Conservation (phyloP, 805 yeast genomes). For the Zygotorulaspora chibaensis region DNA sequence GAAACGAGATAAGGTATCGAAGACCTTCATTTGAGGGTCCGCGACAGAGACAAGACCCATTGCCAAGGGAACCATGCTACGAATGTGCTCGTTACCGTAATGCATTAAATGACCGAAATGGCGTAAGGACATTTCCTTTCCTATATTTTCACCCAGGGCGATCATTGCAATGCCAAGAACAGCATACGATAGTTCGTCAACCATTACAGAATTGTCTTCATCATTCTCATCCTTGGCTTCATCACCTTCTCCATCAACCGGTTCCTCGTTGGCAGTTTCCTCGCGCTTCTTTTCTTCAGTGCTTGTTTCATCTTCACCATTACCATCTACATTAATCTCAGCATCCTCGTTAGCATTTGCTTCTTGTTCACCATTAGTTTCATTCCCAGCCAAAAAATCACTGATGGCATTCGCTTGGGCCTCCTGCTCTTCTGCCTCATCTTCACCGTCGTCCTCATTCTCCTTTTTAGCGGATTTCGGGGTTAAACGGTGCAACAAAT, state of each 20-base stretch:
- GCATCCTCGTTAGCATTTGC: conserved; percentile 21
- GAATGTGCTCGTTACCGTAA: conserved; percentile 86
- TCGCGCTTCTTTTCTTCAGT: conserved; percentile 23
- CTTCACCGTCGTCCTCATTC: conserved; percentile 54
- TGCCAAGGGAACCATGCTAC: conserved; percentile 96
- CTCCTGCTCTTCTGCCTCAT: conserved; percentile 44
- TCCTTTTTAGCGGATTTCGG: conserved; percentile 58
- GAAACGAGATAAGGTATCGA: conserved; percentile 91
- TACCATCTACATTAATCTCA: conserved; percentile 22
- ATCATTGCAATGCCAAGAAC: conserved; percentile 91
- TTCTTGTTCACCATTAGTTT: conserved; percentile 25
- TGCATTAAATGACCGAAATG: conserved; percentile 98
- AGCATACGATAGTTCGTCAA: conserved; percentile 63
- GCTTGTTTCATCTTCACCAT: conserved; percentile 24
- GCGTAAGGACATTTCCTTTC: conserved; percentile 94
- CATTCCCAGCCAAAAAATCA: conserved; percentile 33
- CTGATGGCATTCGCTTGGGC: conserved; percentile 31
- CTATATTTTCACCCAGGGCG: conserved; percentile 97
- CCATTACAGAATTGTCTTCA: conserved; percentile 29
- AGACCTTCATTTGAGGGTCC: conserved; percentile 94
- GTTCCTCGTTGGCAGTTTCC: conserved; percentile 41
- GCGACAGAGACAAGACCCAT: conserved; percentile 93
- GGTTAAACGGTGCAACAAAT: conserved; percentile 82
- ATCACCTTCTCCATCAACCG: conserved; percentile 39
- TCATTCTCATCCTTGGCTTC: conserved; percentile 28